Evolutionary conservation across 331 rosid species (phyloP), one percentile per base, ranked within the genome.

Genomic region (Phaseolus coccineus): DNA sequence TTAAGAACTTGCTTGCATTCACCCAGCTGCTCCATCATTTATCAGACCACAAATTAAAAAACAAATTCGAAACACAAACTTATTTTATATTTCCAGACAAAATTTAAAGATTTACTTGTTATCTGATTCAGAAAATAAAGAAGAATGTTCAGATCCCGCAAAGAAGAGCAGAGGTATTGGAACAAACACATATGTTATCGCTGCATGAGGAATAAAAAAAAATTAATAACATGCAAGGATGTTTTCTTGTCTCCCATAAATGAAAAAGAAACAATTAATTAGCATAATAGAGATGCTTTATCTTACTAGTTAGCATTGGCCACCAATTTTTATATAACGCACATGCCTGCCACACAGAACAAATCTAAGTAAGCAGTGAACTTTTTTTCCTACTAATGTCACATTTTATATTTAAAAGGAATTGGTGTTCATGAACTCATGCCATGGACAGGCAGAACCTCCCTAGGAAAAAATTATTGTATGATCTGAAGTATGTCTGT

Each of bases 261-360:
- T 77, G 68, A 35, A 50, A 69, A 48, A 76, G 10, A n/a, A 50
- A 19, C 24, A 69, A 53, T 16, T 5, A 12, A 13, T 19, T 6
- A 22, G 24, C 8, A 40, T 30, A 0, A 6, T 63, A 13, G 47
- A 63, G 9, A 52, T 63, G 46, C 39, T 53, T 70, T 44, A 71
- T 51, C 82, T 63, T 75, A 92, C 97, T 90, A 31, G 85, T 85
- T 59, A 92, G 87, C 97, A 90, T 88, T 2, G 96, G 96, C 97
- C 97, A 92, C 97, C 96, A 92, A 62, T 92, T 92, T 77, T 89
- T 42, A 86, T 85, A 89, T 89, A 92, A 85, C 55, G 91, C 96
- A 84, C 96, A 89, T 42, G 97, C 97, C 97, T 90, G 94, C 71
- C 62, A 77, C 47, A 58, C 25, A 46, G 86, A 24, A 46, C 50